Percentiles rank a stretch among this genome's conserved stretches.
Evolutionary conservation across 1,139 yeast genomes (phyloP).

Genomic region (Lipomyces yarrowii): DNA sequence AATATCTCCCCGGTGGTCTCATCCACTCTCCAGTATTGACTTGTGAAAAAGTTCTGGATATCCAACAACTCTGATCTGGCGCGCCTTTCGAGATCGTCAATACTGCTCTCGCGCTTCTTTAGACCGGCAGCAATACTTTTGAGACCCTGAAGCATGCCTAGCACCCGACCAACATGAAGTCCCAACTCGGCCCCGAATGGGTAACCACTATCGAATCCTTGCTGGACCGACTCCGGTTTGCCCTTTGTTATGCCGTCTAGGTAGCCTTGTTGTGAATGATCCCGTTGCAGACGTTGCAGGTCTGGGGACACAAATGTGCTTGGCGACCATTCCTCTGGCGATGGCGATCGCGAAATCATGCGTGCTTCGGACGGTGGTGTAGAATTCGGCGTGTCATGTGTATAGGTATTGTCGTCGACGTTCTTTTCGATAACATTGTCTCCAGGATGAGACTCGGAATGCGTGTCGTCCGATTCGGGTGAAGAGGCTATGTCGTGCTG

Average conservation of each 20-base stretch:
- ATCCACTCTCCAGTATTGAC: constrained; percentile 23
- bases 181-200: constrained; percentile 77
- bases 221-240: constrained; percentile 69
- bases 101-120: neutral
- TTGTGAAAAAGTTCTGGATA: constrained; percentile 16
- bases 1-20: constrained; percentile 13
- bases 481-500: neutral
- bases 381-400: neutral
- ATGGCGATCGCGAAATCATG: neutral
- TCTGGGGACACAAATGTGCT: constrained; percentile 32
- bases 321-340: neutral
- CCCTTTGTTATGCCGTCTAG: constrained; percentile 76
- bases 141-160: constrained; percentile 52
- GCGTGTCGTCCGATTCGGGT: neutral
- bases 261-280: constrained; percentile 83
- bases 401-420: neutral
- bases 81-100: constrained; percentile 10
- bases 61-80: constrained; percentile 21
- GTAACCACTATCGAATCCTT: constrained; percentile 80
- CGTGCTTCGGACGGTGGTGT: constrained; percentile 3
- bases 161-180: constrained; percentile 60
- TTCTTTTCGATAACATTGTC: neutral
- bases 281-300: constrained; percentile 49
- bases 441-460: neutral
- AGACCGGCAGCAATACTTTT: neutral